Evolutionary conservation across 352 stramenopile species (phyloP).

Genomic region (Pythium brassicae): DNA sequence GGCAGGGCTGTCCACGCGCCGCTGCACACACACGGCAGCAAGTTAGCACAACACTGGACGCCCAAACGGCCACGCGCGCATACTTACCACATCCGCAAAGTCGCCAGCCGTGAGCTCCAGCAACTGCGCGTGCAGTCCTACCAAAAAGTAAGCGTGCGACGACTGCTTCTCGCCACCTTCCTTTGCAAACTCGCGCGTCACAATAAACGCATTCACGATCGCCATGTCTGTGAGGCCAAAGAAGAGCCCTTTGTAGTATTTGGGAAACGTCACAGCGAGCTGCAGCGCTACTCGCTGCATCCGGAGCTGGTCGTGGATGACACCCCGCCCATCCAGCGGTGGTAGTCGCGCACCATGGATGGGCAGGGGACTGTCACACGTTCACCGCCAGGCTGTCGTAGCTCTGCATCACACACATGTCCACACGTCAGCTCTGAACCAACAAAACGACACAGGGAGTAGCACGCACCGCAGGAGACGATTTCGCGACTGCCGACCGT

Average conservation of each 20-base stretch:
- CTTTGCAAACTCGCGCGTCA: not conserved
- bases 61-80: no score
- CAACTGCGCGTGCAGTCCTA: no score
- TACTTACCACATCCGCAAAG: no score
- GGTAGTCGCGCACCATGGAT: not conserved
- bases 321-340: not conserved
- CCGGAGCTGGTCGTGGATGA: not conserved
- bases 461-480: not conserved
- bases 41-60: not conserved
- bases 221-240: not conserved
- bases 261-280: not conserved
- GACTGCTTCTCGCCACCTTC: not conserved
- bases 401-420: not conserved
- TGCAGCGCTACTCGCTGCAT: not conserved
- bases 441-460: not conserved
- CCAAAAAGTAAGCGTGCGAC: no score
- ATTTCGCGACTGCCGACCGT: not conserved
- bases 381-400: not conserved
- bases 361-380: not conserved
- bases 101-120: no score
- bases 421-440: not conserved
- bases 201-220: not conserved
- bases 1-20: no score
- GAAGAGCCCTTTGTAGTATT: not conserved
- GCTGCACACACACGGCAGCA: not conserved